Base-by-base conservation (phyloP, 2,329 filamentous ascomycete species). In the Aspergillus nomiae region DNA sequence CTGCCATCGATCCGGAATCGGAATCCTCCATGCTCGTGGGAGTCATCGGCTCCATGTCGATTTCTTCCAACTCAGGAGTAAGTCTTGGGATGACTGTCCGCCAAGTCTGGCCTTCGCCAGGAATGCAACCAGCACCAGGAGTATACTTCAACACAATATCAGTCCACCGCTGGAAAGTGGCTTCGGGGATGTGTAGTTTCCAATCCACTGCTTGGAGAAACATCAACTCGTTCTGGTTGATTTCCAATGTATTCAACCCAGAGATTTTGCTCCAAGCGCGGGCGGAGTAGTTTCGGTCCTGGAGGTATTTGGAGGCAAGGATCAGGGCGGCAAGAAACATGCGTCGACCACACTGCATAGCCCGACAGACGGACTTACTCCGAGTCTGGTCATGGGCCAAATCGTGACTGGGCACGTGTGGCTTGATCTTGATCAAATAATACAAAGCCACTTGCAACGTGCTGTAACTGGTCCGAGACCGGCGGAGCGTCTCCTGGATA, bases 221-320 rank as follows among this genome's bases (percentile, higher is more conserved):
- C 21, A 92, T 89, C 77, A 96, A 90, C 81, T 99, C 95, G 77
- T 98, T 98, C 74, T 93, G 90, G 80, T 98, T 98, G 79, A 99
- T 98, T 80, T 99, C 95, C 61, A 87, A 84, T 4, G 93, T 94
- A 76, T 92, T 92, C 62, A 99, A 84, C n/a, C 95, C 95, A 21
- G 95, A 98, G 71, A 99, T 99, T 84, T 97, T 98, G 79, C 94
- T 98, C 95, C 95, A 99, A 48, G 95, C 95, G 61, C 94, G 90
- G 56, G 95, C 93, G 16, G 95, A 98, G 80, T 96, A 99, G 81
- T 98, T 99, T 70, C 94, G 90, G 77, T 99, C 95, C 79, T 99
- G 95, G 54, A 99, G 84, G 76, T 98, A 99, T 82, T 99, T 99
- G 41, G 95, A 98, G 2, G 95, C 95, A 61, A 99, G 85, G 69